These are phyloP conservation scores for Talaromyces sp. DNA, from an alignment of 2,329 filamentous ascomycete species.

Conservation along the genomic window DNA sequence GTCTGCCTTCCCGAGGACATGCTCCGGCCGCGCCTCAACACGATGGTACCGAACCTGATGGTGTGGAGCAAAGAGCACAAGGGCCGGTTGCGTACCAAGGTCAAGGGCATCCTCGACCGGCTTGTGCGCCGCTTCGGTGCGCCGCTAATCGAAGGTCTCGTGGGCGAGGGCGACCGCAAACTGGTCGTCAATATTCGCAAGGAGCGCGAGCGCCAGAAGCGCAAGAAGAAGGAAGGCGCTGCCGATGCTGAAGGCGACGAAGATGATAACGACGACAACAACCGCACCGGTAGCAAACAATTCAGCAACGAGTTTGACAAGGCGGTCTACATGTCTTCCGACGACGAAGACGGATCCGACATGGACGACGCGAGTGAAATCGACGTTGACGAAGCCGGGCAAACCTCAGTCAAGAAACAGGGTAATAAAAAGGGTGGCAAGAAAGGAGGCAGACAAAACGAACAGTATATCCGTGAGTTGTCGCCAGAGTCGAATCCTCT, in stretches of 20 bases:
- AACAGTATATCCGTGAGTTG: slow-evolving; percentile 81
- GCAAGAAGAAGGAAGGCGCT: slow-evolving; percentile 66
- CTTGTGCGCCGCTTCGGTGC: slow-evolving; percentile 89
- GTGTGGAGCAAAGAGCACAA: slow-evolving; percentile 98
- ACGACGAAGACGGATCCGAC: slow-evolving; percentile 47
- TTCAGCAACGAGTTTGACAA: slow-evolving; percentile 95
- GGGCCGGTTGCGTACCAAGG: slow-evolving; percentile 91
- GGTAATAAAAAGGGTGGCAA: slow-evolving; percentile 13
- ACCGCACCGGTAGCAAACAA: slow-evolving; percentile 40
- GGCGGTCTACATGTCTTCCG: slow-evolving; percentile 67
- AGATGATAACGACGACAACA: slow-evolving; percentile 44
- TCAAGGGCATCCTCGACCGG: slow-evolving; percentile 95
- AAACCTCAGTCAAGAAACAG: slow-evolving; percentile 36
- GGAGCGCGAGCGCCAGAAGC: slow-evolving; percentile 83
- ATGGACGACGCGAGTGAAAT: slow-evolving; percentile 52
- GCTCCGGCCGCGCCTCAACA: slow-evolving; percentile 69
- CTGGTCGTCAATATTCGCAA: slow-evolving; percentile 93
- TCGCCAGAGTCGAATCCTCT: slow-evolving; percentile 82
- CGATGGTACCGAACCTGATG: slow-evolving; percentile 83
- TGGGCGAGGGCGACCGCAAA: slow-evolving; percentile 82
- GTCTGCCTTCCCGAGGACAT: slow-evolving; percentile 76
- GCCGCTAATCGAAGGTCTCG: slow-evolving; percentile 70
- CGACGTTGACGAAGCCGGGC: slow-evolving; percentile 33
- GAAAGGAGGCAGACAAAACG: slow-evolving; percentile 4
- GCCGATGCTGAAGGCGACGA: slow-evolving; percentile 50